phyloP scores from a whole-genome alignment of 129 eudicot species.

The Saussurea involucrata region DNA sequence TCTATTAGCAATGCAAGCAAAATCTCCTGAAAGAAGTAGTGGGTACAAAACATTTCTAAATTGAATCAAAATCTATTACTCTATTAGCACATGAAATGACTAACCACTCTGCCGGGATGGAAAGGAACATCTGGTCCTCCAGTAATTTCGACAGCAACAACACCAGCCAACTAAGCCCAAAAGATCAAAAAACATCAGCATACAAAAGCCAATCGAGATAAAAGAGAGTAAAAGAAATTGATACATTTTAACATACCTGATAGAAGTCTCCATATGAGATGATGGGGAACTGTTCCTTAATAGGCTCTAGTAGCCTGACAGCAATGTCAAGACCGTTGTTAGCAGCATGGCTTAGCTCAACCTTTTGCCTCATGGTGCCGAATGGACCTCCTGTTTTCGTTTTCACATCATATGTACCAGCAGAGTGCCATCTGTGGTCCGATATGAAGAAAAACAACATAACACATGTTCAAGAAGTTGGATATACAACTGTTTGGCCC shows the following conservation, averaged over 20 bases:
- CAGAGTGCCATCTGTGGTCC: constrained; percentile 75
- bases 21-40: not conserved
- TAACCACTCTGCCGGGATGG: constrained; percentile 82
- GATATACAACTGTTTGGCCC: not conserved
- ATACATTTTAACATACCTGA: constrained; percentile 42
- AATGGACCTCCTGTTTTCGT: constrained; percentile 89
- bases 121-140: constrained; percentile 92
- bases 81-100: not conserved
- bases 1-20: not conserved
- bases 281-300: constrained; percentile 66
- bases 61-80: not conserved
- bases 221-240: not conserved
- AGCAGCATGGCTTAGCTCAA: constrained; percentile 63
- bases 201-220: not conserved
- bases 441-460: not conserved
- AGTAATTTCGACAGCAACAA: constrained; percentile 83
- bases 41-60: not conserved
- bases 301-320: constrained; percentile 68
- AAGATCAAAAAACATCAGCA: not conserved
- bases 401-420: constrained; percentile 67
- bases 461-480: not conserved
- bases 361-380: constrained; percentile 62
- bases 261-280: constrained; percentile 76
- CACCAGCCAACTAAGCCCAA: constrained; percentile 65
- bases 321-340: constrained; percentile 87